Conservation (phyloP, 108 stramenopile genomes). For the Conticribra guillardii region DNA sequence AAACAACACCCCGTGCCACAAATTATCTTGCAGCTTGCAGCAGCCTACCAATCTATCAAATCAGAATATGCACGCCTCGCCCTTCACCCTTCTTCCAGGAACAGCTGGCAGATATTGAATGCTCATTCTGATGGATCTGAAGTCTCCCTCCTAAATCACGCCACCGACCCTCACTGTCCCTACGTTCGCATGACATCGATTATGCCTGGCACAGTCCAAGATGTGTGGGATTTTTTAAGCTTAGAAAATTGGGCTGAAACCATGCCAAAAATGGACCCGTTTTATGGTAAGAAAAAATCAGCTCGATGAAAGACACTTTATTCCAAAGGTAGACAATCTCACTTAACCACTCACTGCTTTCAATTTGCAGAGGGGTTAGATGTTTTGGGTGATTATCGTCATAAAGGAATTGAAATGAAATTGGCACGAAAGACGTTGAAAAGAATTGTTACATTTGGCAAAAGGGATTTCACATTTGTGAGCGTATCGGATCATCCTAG, state of each 20-base stretch:
- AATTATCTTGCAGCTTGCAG: background rate
- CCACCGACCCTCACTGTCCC: constrained; percentile 64
- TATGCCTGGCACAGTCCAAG: constrained; percentile 51
- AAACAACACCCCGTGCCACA: too few species aligned
- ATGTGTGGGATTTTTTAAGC: constrained; percentile 62
- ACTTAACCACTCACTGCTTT: too few species aligned
- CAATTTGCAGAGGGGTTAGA: constrained; percentile 57
- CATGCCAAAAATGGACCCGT: constrained; percentile 81
- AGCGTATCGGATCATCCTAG: constrained; percentile 55
- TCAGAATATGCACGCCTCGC: constrained; percentile 18
- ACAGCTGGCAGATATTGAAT: background rate
- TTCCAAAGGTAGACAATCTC: too few species aligned
- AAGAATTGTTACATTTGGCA: constrained; percentile 65
- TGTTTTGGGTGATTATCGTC: constrained; percentile 39
- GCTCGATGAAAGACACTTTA: too few species aligned
- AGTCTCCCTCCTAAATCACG: constrained; percentile 60
- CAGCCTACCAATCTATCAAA: constrained; percentile 25
- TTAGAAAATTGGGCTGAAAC: constrained; percentile 55
- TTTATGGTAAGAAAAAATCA: too few species aligned
- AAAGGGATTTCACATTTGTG: constrained; percentile 72
- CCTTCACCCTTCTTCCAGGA: background rate
- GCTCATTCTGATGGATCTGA: constrained; percentile 46
- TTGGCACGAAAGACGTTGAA: constrained; percentile 63
- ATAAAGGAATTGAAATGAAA: constrained; percentile 56
- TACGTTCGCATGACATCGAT: constrained; percentile 68